Conservation (phyloP, 805 yeast species). For the Starmerella vitae region DNA sequence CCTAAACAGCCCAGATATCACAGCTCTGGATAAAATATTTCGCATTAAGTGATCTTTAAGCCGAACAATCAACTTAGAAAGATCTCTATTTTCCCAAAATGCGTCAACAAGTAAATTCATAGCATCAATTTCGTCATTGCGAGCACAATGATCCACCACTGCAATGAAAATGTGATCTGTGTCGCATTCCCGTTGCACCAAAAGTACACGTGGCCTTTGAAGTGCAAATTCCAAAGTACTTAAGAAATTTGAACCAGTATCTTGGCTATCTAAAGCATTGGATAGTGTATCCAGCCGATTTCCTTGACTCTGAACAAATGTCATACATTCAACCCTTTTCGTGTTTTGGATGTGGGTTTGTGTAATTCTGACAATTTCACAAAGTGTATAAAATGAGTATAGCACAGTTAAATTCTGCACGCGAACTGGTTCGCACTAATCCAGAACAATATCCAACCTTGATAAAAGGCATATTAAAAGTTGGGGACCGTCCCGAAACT, state of each 20-base stretch:
- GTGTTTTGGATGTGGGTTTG: too few relatives aligned
- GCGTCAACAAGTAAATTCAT: constrained; percentile 3
- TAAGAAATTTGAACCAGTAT: not conserved
- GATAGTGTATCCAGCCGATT: not conserved
- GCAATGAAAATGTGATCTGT: constrained; percentile 8
- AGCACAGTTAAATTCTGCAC: constrained; percentile 29
- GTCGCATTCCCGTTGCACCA: not conserved
- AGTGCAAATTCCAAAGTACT: not conserved
- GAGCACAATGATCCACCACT: constrained; percentile 5
- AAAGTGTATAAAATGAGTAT: constrained; percentile 14
- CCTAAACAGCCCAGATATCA: constrained; percentile 6
- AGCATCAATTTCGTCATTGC: not conserved
- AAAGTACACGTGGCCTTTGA: not conserved
- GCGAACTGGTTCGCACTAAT: constrained; percentile 26
- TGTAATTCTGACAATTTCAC: too few relatives aligned
- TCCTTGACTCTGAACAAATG: not conserved
- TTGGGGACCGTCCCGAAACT: constrained; percentile 27
- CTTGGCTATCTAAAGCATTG: not conserved
- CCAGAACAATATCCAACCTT: constrained; percentile 29
- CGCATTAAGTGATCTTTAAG: constrained; percentile 3
- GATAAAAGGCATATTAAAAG: constrained; percentile 28
- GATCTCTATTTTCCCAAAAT: constrained; percentile 1
- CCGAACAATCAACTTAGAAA: constrained; percentile 3
- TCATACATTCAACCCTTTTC: too few relatives aligned
- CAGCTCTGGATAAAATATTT: constrained; percentile 1